phyloP scores from a whole-genome alignment of 2,329 filamentous ascomycete genomes.

The Exophiala oligosperma region DNA sequence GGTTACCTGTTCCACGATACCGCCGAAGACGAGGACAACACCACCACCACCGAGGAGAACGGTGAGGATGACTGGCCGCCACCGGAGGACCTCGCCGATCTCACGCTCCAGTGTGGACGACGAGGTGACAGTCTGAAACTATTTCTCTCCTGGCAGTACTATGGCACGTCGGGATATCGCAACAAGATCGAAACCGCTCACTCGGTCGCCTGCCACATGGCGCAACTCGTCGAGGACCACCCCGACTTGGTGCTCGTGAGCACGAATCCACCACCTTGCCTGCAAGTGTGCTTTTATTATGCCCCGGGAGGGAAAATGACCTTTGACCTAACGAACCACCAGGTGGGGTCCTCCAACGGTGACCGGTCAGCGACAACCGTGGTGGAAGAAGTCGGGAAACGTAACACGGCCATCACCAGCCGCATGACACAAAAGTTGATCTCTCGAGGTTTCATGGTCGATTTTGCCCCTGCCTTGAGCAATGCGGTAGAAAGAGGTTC shows the following conservation, averaged over 20 bases:
- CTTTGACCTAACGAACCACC: constrained; percentile 26
- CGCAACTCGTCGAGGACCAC: constrained; percentile 55
- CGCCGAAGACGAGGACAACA: constrained; percentile 33
- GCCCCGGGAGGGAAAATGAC: constrained; percentile 58
- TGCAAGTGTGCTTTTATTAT: constrained; percentile 95
- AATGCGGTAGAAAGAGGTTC: constrained; percentile 28
- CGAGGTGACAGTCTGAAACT: constrained; percentile 84
- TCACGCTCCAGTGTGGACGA: constrained; percentile 91
- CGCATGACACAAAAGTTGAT: constrained; percentile 57
- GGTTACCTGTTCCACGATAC: constrained; percentile 77
- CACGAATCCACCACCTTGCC: constrained; percentile 75
- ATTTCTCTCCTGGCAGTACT: constrained; percentile 85
- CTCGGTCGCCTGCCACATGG: constrained; percentile 68
- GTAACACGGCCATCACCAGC: constrained; percentile 58
- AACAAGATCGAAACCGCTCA: constrained; percentile 72
- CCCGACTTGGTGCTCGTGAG: constrained; percentile 70
- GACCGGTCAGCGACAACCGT: constrained; percentile 17
- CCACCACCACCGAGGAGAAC: background rate
- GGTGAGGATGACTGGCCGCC: constrained; percentile 48
- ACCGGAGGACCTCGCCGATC: constrained; percentile 84
- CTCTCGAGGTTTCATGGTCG: constrained; percentile 66
- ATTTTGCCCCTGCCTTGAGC: constrained; percentile 55
- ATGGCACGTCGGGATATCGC: constrained; percentile 74
- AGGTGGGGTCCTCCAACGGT: constrained; percentile 37
- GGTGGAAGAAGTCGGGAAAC: constrained; percentile 30